Evolutionary conservation across 208 protist species (phyloP).

Genomic region (Trypanosoma mega): DNA sequence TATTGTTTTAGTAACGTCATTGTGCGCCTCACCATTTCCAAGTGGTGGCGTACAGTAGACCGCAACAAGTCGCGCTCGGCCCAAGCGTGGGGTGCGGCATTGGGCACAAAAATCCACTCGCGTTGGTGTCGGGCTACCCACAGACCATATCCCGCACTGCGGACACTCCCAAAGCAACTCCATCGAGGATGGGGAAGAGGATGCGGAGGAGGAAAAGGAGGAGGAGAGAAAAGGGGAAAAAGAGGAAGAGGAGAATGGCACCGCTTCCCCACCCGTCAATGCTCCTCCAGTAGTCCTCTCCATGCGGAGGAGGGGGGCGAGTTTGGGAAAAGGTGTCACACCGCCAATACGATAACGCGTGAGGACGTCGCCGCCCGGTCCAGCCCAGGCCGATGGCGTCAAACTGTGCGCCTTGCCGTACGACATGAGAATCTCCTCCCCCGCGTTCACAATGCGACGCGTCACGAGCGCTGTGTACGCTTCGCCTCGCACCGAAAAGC

Average conservation of each 20-base stretch:
- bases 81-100: slow-evolving; percentile 59
- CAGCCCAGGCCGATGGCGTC: slow-evolving; percentile 60
- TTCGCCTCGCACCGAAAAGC: slow-evolving; percentile 77
- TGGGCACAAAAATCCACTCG: slow-evolving; percentile 35
- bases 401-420: slow-evolving; percentile 87
- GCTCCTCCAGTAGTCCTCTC: too few species aligned
- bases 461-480: slow-evolving; percentile 83
- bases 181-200: too few species aligned
- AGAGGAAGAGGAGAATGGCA: too few species aligned
- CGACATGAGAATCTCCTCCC: slow-evolving; percentile 89
- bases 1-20: too few species aligned
- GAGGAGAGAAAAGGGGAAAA: too few species aligned
- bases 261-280: too few species aligned
- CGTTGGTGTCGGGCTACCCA: slow-evolving; percentile 28
- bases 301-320: too few species aligned
- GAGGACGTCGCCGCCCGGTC: slow-evolving; percentile 56
- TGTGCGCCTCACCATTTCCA: background rate
- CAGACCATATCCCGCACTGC: slow-evolving; percentile 78
- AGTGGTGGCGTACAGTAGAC: slow-evolving; percentile 31
- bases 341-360: slow-evolving; percentile 54
- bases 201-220: too few species aligned
- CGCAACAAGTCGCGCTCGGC: slow-evolving; percentile 36
- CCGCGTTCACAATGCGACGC: slow-evolving; percentile 61
- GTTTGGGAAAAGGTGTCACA: slow-evolving; percentile 67
- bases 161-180: slow-evolving; percentile 81